Base-by-base conservation (phyloP, 257 asterid genomes). In the Coffea eugenioides region DNA sequence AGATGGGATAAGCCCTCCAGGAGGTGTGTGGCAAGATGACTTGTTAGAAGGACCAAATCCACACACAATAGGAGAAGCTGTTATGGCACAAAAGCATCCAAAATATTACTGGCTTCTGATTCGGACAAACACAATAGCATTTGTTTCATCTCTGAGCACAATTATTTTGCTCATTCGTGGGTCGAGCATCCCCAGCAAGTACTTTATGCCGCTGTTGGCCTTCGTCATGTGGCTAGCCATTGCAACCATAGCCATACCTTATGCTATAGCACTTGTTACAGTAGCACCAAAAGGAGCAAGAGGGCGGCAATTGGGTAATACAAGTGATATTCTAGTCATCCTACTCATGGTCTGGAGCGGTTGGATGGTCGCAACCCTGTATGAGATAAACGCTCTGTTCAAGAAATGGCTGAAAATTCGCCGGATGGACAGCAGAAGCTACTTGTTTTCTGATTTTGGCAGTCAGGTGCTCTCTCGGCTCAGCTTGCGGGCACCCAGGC, bases 161-260 rank as follows among this genome's bases (percentile, higher is more conserved):
- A 91, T 91, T 12, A 49, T 91, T 77, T 87, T 89, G 8, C 85
- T 91, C 46, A 89, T 90, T 27, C 84, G 90, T 39, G 94, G 90
- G 12, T 74, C 87, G 59, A 91, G 92, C 8, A 85, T 90, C 31
- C 75, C 57, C 69, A 83, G 80, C 7, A 76, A 64, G 79, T 27
- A 83, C 0, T 87, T 87, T 59, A 79, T 86, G 87, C 87, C 89
- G 92, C 59, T 77, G 39, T 69, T 90, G 83, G 89, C 89, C 89
- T 81, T 89, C 57, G 80, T 85, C 20, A 89, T 90, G 92, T 90
- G 95, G 93, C 36, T 81, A 21, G 81, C 90, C 2, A 64, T 90
- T 14, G 81, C 88, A 1, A 51, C 90, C 0, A 69, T 67, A 11
- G 91, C 92, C 3, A 82, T 81, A 7, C 86, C 91, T 21, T 90